These are phyloP conservation scores for Erythrophleum fordii DNA, from an alignment of 306 rosid species.

Conservation along the genomic window DNA sequence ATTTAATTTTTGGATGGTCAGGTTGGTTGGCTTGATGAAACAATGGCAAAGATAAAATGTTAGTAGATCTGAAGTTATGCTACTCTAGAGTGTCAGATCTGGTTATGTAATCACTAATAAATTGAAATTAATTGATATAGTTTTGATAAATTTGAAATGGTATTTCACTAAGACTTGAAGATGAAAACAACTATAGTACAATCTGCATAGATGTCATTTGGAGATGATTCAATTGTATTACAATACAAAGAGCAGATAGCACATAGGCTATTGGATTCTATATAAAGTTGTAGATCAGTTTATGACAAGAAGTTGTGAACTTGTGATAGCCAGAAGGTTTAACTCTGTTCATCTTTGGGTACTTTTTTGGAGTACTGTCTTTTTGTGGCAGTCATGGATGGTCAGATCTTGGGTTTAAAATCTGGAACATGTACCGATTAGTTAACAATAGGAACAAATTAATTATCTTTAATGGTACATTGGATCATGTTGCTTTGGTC, in stretches of 20 bases:
- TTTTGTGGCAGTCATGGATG: background rate
- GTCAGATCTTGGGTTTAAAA: background rate
- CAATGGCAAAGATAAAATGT: background rate
- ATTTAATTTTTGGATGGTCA: background rate
- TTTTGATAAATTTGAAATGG: background rate
- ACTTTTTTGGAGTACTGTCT: background rate
- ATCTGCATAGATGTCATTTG: too few relatives aligned
- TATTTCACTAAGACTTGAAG: too few relatives aligned
- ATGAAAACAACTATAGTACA: too few relatives aligned
- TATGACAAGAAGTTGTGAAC: slow-evolving; percentile 20
- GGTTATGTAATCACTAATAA: background rate
- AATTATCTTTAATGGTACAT: slow-evolving; percentile 11
- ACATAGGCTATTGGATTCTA: slow-evolving; percentile 11
- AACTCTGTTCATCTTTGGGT: background rate
- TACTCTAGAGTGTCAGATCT: background rate
- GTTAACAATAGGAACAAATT: background rate
- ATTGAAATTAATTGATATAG: background rate
- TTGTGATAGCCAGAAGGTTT: background rate
- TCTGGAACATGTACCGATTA: background rate
- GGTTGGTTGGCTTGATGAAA: slow-evolving; percentile 19
- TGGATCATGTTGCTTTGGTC: slow-evolving; percentile 21
- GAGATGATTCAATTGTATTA: background rate
- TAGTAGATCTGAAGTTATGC: background rate
- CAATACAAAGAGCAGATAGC: too few relatives aligned
- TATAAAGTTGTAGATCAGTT: slow-evolving; percentile 17